Percentiles rank a stretch among this genome's conserved stretches.
Conservation (phyloP, 352 stramenopile genomes). For the Pythium vanterpoolii region DNA sequence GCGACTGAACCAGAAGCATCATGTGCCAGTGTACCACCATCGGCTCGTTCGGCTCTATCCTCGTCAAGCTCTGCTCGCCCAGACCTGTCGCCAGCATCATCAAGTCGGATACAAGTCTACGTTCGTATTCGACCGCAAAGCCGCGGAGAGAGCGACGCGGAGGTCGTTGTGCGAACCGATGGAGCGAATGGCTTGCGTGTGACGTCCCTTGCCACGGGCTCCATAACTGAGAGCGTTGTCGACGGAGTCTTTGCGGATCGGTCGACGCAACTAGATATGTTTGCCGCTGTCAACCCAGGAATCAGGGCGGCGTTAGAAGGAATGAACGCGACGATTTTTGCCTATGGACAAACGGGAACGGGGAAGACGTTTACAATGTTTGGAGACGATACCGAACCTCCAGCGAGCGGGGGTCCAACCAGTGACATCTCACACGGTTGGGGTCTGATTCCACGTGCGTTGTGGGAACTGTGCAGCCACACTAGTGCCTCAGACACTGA, state of each 20-base stretch:
- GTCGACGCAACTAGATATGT: conserved; percentile 79
- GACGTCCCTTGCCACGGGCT: neutral
- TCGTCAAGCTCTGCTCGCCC: neutral
- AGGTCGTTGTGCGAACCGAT: conserved; percentile 35
- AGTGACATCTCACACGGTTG: conserved; percentile 13
- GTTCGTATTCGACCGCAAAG: conserved; percentile 59
- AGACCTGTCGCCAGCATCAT: neutral
- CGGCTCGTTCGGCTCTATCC: neutral
- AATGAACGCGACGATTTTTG: conserved; percentile 91
- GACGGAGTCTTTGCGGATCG: conserved; percentile 65
- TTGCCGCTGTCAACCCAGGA: conserved; percentile 56
- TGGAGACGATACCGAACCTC: conserved; percentile 36
- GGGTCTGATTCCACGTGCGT: conserved; percentile 81
- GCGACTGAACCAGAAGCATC: neutral
- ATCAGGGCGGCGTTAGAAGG: conserved; percentile 69
- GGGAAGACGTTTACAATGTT: conserved; percentile 94
- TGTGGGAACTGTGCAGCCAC: conserved; percentile 59
- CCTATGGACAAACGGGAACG: conserved; percentile 89
- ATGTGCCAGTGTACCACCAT: neutral
- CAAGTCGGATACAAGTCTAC: conserved; percentile 56
- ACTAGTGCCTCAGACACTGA: conserved; percentile 8
- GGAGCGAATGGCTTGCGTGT: conserved; percentile 26
- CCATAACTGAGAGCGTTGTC: conserved; percentile 63
- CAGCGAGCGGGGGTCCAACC: neutral
- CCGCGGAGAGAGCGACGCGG: conserved; percentile 18